These are phyloP conservation scores for Suillus fuscotomentosus DNA, from an alignment of 768 basidiomycete species.

Conservation along the genomic window DNA sequence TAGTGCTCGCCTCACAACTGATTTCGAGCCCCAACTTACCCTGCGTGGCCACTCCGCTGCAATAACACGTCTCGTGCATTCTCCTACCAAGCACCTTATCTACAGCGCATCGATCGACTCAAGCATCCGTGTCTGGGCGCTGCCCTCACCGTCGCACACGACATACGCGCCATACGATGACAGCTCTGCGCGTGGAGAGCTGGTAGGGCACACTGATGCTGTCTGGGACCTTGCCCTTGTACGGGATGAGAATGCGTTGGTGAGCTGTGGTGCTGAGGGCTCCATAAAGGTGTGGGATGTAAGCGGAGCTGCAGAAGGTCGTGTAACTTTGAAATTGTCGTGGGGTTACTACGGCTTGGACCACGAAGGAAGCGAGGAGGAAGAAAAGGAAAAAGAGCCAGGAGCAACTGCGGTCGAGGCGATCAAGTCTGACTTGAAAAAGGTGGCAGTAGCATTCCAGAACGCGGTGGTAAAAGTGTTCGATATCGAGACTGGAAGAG, in stretches of 20 bases:
- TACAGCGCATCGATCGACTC: constrained; percentile 95
- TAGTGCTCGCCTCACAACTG: constrained; percentile 72
- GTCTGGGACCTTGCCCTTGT: constrained; percentile 94
- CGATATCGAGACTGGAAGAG: constrained; percentile 86
- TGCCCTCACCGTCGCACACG: constrained; percentile 74
- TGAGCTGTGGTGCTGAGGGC: constrained; percentile 91
- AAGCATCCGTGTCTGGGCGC: constrained; percentile 87
- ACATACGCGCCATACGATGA: constrained; percentile 93
- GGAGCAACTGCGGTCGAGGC: constrained; percentile 85
- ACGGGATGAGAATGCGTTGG: constrained; percentile 78
- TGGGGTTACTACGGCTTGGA: constrained; percentile 82
- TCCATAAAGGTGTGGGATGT: constrained; percentile 94
- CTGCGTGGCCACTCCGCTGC: constrained; percentile 91
- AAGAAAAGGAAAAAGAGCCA: constrained; percentile 37
- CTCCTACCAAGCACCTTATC: constrained; percentile 71
- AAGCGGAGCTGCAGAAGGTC: constrained; percentile 59
- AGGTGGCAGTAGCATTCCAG: constrained; percentile 88
- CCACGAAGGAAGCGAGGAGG: constrained; percentile 33
- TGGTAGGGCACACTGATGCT: constrained; percentile 93
- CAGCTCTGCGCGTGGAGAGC: constrained; percentile 68
- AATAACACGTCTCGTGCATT: constrained; percentile 82
- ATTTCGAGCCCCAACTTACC: constrained; percentile 91
- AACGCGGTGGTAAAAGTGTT: constrained; percentile 90
- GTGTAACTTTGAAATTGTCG: constrained; percentile 60
- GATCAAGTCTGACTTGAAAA: constrained; percentile 78